Conservation (phyloP, 2,329 filamentous ascomycete species). For the Ophiocordyceps polyrhachis-furcata region DNA sequence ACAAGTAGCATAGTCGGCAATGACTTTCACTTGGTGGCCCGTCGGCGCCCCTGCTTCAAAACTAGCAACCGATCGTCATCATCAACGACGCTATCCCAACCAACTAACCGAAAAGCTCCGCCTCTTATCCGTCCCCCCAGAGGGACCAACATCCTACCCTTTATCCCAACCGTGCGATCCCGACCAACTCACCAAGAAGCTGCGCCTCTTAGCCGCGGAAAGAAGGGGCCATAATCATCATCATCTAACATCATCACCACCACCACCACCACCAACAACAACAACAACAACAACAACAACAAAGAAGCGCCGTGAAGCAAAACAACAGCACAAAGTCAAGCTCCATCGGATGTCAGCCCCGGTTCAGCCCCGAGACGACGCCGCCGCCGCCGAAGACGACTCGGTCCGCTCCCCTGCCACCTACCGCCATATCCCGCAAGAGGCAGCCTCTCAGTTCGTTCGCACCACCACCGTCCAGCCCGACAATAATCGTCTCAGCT, state of each 20-base stretch:
- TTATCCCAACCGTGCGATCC: conserved; percentile 26
- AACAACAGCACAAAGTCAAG: conserved; percentile 1
- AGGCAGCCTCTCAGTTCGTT: conserved; percentile 35
- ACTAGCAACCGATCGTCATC: too few species aligned
- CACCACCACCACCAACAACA: background rate
- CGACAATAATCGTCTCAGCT: conserved; percentile 17
- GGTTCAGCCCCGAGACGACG: conserved; percentile 4
- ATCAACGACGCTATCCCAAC: too few species aligned
- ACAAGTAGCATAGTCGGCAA: too few species aligned
- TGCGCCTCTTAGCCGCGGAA: conserved; percentile 30
- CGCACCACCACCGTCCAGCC: conserved; percentile 29
- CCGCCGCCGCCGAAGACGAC: background rate
- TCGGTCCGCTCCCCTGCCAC: background rate
- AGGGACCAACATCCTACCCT: conserved; percentile 1
- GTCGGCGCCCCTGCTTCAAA: too few species aligned
- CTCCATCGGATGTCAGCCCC: conserved; percentile 3
- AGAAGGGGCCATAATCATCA: background rate
- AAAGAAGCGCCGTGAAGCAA: background rate
- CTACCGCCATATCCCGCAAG: conserved; percentile 33
- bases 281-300: background rate
- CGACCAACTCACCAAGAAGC: conserved; percentile 32
- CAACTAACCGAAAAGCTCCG: background rate
- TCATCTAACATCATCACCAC: background rate
- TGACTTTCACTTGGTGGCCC: too few species aligned
- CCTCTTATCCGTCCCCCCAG: background rate